Evolutionary conservation across 2,329 filamentous ascomycete genomes (phyloP).

Genomic region (Sphaceloma murrayae): DNA sequence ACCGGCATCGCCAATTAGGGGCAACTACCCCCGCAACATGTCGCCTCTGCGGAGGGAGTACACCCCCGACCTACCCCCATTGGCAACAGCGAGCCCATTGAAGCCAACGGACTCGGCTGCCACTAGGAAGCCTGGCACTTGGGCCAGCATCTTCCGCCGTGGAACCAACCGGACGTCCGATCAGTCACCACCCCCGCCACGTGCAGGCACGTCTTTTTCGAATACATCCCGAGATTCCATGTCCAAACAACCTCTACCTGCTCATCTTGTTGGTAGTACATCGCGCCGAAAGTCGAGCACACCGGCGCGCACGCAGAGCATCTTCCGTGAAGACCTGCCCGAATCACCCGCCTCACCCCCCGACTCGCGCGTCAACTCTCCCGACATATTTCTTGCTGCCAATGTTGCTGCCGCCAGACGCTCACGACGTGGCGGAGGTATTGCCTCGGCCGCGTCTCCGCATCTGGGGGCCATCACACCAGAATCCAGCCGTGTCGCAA

Average conservation of each 20-base stretch:
- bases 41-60: constrained; percentile 32
- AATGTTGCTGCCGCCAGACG: constrained; percentile 35
- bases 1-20: constrained; percentile 37
- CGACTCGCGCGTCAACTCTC: constrained; percentile 69
- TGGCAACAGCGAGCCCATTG: constrained; percentile 33
- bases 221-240: constrained; percentile 89
- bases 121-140: constrained; percentile 34
- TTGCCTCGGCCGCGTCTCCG: constrained; percentile 19
- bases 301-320: constrained; percentile 74
- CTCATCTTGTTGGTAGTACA: constrained; percentile 36
- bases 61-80: constrained; percentile 20
- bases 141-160: constrained; percentile 68
- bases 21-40: constrained; percentile 32
- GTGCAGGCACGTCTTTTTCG: constrained; percentile 57
- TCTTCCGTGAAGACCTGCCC: constrained; percentile 84
- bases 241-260: constrained; percentile 44
- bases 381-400: constrained; percentile 45
- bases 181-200: constrained; percentile 41
- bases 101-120: constrained; percentile 15
- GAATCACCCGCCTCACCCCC: constrained; percentile 80
- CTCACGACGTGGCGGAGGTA: constrained; percentile 24
- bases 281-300: constrained; percentile 43
- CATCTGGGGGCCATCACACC: not conserved
- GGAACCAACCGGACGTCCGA: constrained; percentile 33
- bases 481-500: constrained; percentile 16